phyloP scores from a whole-genome alignment of 73 alveolate genomes.

The Tetrahymena elliotti region DNA sequence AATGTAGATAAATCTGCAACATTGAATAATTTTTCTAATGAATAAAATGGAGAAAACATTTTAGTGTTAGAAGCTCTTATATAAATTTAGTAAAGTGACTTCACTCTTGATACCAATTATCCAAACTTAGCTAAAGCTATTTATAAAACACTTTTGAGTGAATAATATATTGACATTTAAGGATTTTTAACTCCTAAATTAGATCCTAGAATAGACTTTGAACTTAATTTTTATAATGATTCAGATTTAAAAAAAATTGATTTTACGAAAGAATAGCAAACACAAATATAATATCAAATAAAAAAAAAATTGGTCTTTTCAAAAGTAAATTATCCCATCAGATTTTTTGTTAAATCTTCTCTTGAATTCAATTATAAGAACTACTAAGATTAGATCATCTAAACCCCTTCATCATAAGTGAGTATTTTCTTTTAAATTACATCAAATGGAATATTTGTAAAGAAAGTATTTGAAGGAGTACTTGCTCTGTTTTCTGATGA shows the following conservation, averaged over 20 bases:
- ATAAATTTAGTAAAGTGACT: background rate
- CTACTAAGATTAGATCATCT: background rate
- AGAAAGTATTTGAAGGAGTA: background rate
- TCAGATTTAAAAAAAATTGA: too few species aligned
- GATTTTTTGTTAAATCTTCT: background rate
- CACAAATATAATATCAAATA: too few species aligned
- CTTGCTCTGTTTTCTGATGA: background rate
- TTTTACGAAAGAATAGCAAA: background rate
- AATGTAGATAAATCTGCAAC: background rate
- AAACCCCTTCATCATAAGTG: background rate
- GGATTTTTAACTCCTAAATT: background rate
- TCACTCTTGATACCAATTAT: background rate
- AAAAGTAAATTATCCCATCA: background rate
- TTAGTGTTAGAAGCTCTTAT: background rate
- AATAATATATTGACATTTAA: background rate
- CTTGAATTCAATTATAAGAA: background rate
- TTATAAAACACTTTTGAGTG: background rate
- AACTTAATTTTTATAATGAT: background rate
- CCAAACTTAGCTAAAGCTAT: background rate
- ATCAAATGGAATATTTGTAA: background rate
- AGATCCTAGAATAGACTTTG: background rate
- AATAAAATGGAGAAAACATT: background rate
- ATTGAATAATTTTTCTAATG: background rate
- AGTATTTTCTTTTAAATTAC: background rate
- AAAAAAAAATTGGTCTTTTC: background rate